A percentile compares a stretch with the other conserved stretches of the same genome.
These are phyloP conservation scores for Lipomyces spencermartinsiae DNA, from an alignment of 805 yeast genomes.

Conservation along the genomic window DNA sequence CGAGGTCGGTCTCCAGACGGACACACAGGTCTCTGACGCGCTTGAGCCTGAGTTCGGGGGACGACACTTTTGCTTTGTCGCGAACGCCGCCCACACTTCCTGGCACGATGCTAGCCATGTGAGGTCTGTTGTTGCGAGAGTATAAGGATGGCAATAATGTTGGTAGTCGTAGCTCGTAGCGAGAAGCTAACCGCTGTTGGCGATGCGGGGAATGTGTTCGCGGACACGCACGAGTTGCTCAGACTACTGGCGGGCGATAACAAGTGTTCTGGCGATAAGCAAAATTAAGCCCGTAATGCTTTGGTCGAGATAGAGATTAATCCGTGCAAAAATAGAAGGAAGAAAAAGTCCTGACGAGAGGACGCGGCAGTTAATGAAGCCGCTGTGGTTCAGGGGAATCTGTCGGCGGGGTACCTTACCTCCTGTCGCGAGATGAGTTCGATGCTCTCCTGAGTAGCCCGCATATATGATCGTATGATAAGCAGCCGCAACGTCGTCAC, in stretches of 20 bases:
- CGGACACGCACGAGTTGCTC: too few species aligned
- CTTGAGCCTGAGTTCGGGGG: slow-evolving; percentile 27
- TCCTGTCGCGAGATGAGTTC: background rate
- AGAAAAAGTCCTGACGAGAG: background rate
- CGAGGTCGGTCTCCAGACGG: slow-evolving; percentile 19
- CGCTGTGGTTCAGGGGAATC: background rate
- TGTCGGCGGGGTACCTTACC: background rate
- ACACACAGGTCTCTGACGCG: slow-evolving; percentile 22
- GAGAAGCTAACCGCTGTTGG: background rate
- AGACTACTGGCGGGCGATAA: background rate
- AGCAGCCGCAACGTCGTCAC: background rate
- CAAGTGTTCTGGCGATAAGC: too few species aligned
- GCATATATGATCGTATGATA: background rate
- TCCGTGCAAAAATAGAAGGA: background rate
- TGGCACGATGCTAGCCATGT: background rate
- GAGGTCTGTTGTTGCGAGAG: background rate
- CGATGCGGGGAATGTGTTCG: background rate
- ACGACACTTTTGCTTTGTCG: slow-evolving; percentile 15
- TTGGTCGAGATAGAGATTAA: background rate
- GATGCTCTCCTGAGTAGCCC: background rate
- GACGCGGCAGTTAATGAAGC: background rate
- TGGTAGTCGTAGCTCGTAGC: background rate
- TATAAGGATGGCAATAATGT: background rate
- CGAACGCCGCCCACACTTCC: slow-evolving; percentile 21
- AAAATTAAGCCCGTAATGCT: background rate